Base-by-base conservation (phyloP, 108 stramenopile species). In the Pseudonitzschia multistriata region DNA sequence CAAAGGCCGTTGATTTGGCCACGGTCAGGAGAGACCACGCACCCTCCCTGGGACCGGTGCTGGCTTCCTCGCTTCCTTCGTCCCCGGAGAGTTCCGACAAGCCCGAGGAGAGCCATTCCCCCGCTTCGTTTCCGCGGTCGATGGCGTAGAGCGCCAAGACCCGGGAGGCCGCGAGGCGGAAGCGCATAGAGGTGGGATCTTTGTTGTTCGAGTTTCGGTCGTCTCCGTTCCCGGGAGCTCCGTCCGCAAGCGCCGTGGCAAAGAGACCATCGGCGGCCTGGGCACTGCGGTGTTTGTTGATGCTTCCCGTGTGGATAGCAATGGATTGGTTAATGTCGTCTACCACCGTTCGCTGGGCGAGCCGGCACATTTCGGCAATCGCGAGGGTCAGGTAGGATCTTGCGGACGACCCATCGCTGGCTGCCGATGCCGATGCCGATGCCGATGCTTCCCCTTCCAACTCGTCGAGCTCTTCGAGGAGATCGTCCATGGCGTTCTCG, bases 271-370 rank as follows among this genome's bases (percentile, higher is more conserved):
- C 50, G 2, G 50, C 50, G 54, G 54, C 54, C 29, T 55, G 54
- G 54, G 62, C 34, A 25, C 36, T 67, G 25, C 72, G 66, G 25
- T 57, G 67, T 63, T 70, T 59, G 52, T 66, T 76, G 50, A 29
- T 53, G 17, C 60, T 39, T 5, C 86, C 83, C 53, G 84, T 66
- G 48, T 87, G 82, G 13, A 79, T 77, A 48, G 74, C 74, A 61
- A 94, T 91, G 10, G 89, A 91, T 74, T 89, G 86, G 49, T 85
- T 78, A 55, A 94, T 75, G 30, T 80, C 87, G 24, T 85, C 86
- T 39, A 81, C 68, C 34, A 91, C 82, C 40, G 70, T 80, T 17
- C 87, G 77, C 73, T 88, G 81, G 0, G 89, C 90, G 5, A 90
- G 67, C 22, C 85, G 85, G 48, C 89, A 88, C 89, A 90, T 90